phyloP scores from a whole-genome alignment of 331 rosid species.

The Pyrus hybrid region DNA sequence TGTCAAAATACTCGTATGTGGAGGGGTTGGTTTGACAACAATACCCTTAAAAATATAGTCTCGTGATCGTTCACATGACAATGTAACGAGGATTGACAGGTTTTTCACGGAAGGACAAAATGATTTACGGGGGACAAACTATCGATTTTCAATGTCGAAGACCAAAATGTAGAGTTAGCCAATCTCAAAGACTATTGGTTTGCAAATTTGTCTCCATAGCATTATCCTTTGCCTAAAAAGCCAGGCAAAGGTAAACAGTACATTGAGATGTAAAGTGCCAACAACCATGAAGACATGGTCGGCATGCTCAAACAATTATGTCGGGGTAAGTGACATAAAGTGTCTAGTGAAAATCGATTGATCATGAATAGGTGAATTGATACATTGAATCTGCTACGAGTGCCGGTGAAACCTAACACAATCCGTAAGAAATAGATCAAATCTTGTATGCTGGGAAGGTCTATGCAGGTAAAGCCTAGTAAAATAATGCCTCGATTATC shows the following conservation, averaged over 20 bases:
- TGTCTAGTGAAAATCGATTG: slow-evolving; percentile 20
- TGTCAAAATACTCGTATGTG: no score
- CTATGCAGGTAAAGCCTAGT: background rate
- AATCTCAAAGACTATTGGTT: no score
- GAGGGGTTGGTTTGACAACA: no score
- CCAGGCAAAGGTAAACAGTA: background rate
- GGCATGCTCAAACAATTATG: slow-evolving; percentile 64
- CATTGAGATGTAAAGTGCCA: slow-evolving; percentile 34
- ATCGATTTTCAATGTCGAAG: no score
- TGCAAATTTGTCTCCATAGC: no score
- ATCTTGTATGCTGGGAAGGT: background rate
- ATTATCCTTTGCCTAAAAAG: no score
- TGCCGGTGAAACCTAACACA: background rate
- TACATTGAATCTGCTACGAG: slow-evolving; percentile 28
- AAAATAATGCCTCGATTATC: background rate
- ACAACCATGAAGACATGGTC: slow-evolving; percentile 43
- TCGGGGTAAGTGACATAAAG: slow-evolving; percentile 46
- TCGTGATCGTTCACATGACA: no score
- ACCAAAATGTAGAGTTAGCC: no score
- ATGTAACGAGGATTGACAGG: no score
- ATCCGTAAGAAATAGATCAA: background rate
- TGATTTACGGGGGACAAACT: no score
- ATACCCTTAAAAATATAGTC: no score
- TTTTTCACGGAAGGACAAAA: no score
- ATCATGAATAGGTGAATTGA: slow-evolving; percentile 22